Evolutionary conservation across 2,329 filamentous ascomycete species (phyloP), one percentile per base, ranked within the genome.

Genomic region (Aureobasidium vineae): DNA sequence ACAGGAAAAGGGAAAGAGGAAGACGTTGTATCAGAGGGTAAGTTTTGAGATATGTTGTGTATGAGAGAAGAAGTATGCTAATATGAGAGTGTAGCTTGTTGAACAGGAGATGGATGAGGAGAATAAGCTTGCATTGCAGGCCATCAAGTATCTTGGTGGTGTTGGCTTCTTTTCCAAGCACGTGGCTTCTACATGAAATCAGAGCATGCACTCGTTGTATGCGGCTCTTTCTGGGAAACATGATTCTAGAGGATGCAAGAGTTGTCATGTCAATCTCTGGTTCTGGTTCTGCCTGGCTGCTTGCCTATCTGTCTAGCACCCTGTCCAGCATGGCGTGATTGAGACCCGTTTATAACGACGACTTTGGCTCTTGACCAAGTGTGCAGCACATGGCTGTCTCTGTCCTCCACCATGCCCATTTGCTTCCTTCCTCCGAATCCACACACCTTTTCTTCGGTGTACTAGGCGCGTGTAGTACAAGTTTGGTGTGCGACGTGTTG

Each of bases 101-200:
- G 80, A 82, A 68, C 80, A 81, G 65, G 80, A 83, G 70, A 71
- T 77, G 63, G 74, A 77, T 26, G 76, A 77, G 65, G 76, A 78
- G 53, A 77, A 81, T 68, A 71, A 74, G 54, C 63, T 80, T 65
- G 78, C 78, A 19, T 70, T 82, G 53, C 74, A 78, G 63, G 79
- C 79, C 4, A 81, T 83, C 70, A 81, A 81, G 70, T 77, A 78
- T 69, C 72, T 83, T 10, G 81, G 80, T 2, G 74, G 75, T 45
- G 70, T 76, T 40, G 79, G 79, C 0, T 78, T 81, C 68, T 74
- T 82, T n/a, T 56, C 57, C 21, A 63, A 47, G 67, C 41, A 67
- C 36, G 49, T 31, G 10, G n/a, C 45, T 40, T 50, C 59, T 38
- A 36, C n/a, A 11, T 41, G 53, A 41, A 21, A n/a, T 28, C 5